A percentile compares a stretch with the other conserved stretches of the same genome.
Evolutionary conservation across 176 grass and related monocot species (phyloP).

Genomic region (Phyllostachys edulis): DNA sequence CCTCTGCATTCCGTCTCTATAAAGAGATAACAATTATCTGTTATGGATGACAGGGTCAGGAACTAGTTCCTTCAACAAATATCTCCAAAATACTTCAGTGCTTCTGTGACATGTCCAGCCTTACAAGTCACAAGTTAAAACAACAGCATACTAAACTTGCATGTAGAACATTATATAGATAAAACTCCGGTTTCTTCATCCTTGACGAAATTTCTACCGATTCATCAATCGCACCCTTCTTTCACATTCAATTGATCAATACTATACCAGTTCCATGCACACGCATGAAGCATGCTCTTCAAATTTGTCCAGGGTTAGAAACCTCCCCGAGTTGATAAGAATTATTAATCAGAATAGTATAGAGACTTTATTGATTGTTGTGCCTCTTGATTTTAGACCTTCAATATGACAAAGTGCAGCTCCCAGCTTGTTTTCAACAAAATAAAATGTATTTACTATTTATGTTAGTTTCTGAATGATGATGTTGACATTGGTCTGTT

Average conservation of each 20-base stretch:
- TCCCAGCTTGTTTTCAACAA: too few relatives aligned
- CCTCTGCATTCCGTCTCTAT: slow-evolving; percentile 34
- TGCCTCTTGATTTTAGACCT: slow-evolving; percentile 12
- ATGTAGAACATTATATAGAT: not conserved
- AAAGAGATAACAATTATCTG: slow-evolving; percentile 33
- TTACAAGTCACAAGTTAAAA: not conserved
- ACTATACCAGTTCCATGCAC: slow-evolving; percentile 5
- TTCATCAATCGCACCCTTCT: slow-evolving; percentile 15
- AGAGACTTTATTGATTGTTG: not conserved
- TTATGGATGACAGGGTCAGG: slow-evolving; percentile 19
- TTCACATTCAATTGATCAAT: slow-evolving; percentile 32
- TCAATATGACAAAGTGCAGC: too few relatives aligned
- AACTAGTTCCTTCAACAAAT: slow-evolving; percentile 1
- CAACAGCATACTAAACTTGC: not conserved
- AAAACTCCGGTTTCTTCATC: not conserved
- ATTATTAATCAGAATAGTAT: slow-evolving; percentile 13
- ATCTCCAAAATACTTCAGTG: not conserved
- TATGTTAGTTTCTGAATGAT: too few relatives aligned
- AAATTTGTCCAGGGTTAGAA: slow-evolving; percentile 23
- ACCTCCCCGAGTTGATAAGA: slow-evolving; percentile 19
- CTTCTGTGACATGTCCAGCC: not conserved
- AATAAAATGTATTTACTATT: too few relatives aligned
- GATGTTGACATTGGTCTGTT: too few relatives aligned
- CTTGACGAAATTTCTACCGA: not conserved
- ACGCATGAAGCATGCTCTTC: not conserved